Conservation (phyloP, 768 basidiomycete species). For the Mycena polygramma region DNA sequence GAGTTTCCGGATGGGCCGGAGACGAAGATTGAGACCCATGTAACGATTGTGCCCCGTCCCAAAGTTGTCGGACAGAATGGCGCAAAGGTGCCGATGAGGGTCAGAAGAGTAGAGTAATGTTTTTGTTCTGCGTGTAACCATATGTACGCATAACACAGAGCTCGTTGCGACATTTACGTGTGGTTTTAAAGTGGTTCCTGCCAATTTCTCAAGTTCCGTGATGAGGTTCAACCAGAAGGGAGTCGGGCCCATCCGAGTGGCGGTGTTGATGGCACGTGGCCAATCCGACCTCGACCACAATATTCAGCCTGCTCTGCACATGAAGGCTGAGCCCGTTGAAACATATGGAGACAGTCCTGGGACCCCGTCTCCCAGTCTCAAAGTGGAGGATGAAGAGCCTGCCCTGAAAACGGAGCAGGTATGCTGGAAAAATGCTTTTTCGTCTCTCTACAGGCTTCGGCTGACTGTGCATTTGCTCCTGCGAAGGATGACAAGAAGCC, state of each 20-base stretch:
- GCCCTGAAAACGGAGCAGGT: neutral
- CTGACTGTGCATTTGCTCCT: neutral
- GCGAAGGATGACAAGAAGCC: neutral
- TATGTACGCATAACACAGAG: too few relatives aligned
- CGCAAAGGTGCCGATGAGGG: conserved; percentile 49
- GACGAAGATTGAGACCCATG: conserved; percentile 52
- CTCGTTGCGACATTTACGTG: too few relatives aligned
- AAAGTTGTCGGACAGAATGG: conserved; percentile 51
- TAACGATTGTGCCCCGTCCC: conserved; percentile 50
- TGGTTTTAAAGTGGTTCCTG: too few relatives aligned
- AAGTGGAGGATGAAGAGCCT: neutral
- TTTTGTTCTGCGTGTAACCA: too few relatives aligned
- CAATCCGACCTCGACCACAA: neutral
- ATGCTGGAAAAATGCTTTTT: neutral
- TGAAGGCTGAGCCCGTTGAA: too few relatives aligned
- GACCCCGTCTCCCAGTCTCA: too few relatives aligned
- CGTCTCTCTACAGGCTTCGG: too few relatives aligned
- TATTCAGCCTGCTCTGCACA: too few relatives aligned
- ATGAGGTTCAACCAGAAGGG: too few relatives aligned
- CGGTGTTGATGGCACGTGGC: neutral
- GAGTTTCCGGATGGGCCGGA: conserved; percentile 55
- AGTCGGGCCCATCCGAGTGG: neutral
- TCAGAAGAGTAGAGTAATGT: conserved; percentile 43
- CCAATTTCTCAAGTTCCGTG: too few relatives aligned
- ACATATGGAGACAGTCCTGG: too few relatives aligned